Conservation (phyloP, 1,284 basidiomycete genomes). For the Sparassis latifolia region DNA sequence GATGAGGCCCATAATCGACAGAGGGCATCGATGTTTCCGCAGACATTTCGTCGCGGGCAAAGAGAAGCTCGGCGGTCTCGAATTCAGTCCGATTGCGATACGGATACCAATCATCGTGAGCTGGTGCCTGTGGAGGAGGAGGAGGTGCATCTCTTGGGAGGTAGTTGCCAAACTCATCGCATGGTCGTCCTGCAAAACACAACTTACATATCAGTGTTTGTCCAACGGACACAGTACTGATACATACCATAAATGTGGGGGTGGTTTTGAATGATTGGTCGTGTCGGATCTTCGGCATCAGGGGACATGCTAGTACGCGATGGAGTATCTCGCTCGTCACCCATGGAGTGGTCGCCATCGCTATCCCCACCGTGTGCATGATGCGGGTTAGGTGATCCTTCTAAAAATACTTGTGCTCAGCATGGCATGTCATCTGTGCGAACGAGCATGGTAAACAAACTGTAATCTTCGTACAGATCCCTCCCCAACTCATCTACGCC, state of each 20-base stretch:
- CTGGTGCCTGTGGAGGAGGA: neutral
- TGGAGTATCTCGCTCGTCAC: neutral
- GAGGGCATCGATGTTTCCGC: neutral
- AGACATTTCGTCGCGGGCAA: neutral
- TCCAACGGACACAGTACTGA: neutral
- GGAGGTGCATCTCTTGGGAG: neutral
- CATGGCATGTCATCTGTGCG: neutral
- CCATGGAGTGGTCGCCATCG: neutral
- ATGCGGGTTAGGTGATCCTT: neutral
- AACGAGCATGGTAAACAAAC: neutral
- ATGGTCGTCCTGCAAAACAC: neutral
- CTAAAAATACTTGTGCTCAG: neutral
- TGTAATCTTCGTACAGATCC: neutral
- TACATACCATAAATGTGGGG: neutral
- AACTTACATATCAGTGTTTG: neutral
- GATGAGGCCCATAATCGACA: neutral
- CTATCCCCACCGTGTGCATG: neutral
- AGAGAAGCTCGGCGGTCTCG: neutral
- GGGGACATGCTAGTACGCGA: neutral
- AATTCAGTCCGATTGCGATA: neutral
- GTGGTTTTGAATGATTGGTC: neutral
- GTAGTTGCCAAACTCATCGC: neutral
- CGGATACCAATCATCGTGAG: neutral
- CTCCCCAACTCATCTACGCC: neutral
- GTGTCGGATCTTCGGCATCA: neutral